Conservation (phyloP, 108 stramenopile genomes). For the Schizochytrium sp. region DNA sequence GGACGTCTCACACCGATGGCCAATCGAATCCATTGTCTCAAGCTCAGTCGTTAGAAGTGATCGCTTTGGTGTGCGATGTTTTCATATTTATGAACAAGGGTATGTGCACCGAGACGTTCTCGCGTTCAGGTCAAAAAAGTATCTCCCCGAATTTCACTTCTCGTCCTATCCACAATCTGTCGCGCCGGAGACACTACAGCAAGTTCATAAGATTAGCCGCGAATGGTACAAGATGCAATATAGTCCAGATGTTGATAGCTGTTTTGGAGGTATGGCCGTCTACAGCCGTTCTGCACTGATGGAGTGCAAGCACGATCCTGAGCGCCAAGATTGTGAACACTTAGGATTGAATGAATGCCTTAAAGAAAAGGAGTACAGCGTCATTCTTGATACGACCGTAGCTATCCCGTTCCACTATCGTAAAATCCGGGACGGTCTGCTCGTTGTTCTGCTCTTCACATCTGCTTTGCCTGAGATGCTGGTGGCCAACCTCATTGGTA, state of each 20-base stretch:
- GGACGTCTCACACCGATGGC: slow-evolving; percentile 31
- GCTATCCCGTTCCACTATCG: slow-evolving; percentile 14
- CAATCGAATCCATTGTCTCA: not conserved
- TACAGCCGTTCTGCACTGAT: not conserved
- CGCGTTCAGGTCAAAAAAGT: not conserved
- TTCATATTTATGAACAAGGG: not conserved
- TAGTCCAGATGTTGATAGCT: not conserved
- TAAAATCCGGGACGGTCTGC: not conserved
- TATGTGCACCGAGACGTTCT: not conserved
- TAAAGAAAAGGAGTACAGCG: not conserved
- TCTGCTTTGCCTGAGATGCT: not conserved
- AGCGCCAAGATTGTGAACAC: slow-evolving; percentile 5
- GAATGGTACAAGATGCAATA: not conserved
- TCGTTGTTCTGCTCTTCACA: not conserved
- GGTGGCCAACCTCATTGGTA: not conserved
- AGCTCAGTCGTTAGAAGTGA: not conserved
- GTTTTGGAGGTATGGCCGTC: slow-evolving; percentile 34
- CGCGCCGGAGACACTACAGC: not conserved
- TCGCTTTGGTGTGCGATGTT: not conserved
- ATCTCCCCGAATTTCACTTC: not conserved
- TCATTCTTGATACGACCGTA: not conserved
- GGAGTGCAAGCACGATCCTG: not conserved
- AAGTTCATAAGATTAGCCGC: not conserved
- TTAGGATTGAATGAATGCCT: not conserved
- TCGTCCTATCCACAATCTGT: not conserved